Base-by-base conservation (phyloP, 257 asterid species). In the Solanum rostratum region DNA sequence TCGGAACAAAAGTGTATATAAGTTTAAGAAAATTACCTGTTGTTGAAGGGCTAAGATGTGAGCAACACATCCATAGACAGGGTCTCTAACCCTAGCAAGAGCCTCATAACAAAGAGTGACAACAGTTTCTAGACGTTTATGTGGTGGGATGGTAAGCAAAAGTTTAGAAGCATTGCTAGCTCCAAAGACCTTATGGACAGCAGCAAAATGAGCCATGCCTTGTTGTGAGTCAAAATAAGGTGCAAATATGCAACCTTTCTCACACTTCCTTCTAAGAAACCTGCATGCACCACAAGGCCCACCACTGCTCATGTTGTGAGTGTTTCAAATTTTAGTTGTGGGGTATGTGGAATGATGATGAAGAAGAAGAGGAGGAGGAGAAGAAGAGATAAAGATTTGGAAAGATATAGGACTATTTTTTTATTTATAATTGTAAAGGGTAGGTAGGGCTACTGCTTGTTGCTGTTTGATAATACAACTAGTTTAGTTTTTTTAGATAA, bases 201-300 rank as follows among this genome's bases (percentile, higher is more conserved):
- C 91, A 6, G 90, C 92, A 80, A 90, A 90, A 73, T 88, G 88
- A 33, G 87, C 54, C 12, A 89, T 81, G 20, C 92, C 91, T 49
- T 76, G 82, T 37, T 90, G 88, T 8, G 88, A 82, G 74, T 85
- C 90, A 50, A 90, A 88, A 54, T 88, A 90, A 5, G 92, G 91
- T 59, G 92, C 92, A 71, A 90, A 90, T 10, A 90, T 62, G 85
- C 92, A 90, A 1, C 88, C 92, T 20, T 13, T 86, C 1, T 85
- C 46, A 69, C 92, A 90, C 27, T 90, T 90, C 30, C 92, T 81
- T 68, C 92, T 87, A 1, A 90, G 88, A 50, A 85, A 90, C 86
- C 86, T 88, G 88, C 92, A 90, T 19, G 92, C 92, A 19, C 91
- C 91, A 83, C 92, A 90, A 14, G 92, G 91, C 3, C 90, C 88